phyloP scores from a whole-genome alignment of 257 asterid genomes.

The Salvia hispanica region DNA sequence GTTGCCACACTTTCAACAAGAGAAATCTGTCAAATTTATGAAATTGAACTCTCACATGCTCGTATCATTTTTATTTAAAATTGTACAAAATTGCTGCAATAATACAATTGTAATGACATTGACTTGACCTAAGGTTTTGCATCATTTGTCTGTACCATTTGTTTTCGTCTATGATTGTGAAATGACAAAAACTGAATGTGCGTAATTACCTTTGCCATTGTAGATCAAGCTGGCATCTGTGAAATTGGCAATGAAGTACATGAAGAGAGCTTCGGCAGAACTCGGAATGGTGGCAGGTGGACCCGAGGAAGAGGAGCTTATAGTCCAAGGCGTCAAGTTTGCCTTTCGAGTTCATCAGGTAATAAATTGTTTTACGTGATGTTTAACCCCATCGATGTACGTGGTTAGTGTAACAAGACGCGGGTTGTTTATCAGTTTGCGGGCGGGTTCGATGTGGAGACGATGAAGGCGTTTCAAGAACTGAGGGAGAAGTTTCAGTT shows the following conservation, averaged over 20 bases:
- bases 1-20: neutral
- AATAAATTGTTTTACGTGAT: neutral
- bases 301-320: constrained; percentile 54
- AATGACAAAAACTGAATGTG: constrained; percentile 21
- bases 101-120: constrained; percentile 32
- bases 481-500: constrained; percentile 79
- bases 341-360: constrained; percentile 99
- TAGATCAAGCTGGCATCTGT: constrained; percentile 98
- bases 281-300: constrained; percentile 72
- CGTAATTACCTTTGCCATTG: constrained; percentile 16
- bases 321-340: constrained; percentile 73
- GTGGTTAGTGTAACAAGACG: neutral
- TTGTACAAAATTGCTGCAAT: neutral
- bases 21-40: neutral
- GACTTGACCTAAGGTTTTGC: constrained; percentile 5
- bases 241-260: constrained; percentile 93
- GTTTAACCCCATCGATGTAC: neutral
- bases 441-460: constrained; percentile 93
- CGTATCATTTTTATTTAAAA: neutral
- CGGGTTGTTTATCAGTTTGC: constrained; percentile 65
- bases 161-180: constrained; percentile 28
- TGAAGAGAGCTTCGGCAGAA: constrained; percentile 90
- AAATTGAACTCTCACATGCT: neutral
- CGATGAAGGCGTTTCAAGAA: constrained; percentile 93
- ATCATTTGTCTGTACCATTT: neutral